These are phyloP conservation scores for Lasiodiplodia sp. DNA, from an alignment of 2,329 filamentous ascomycete genomes.

Conservation along the genomic window DNA sequence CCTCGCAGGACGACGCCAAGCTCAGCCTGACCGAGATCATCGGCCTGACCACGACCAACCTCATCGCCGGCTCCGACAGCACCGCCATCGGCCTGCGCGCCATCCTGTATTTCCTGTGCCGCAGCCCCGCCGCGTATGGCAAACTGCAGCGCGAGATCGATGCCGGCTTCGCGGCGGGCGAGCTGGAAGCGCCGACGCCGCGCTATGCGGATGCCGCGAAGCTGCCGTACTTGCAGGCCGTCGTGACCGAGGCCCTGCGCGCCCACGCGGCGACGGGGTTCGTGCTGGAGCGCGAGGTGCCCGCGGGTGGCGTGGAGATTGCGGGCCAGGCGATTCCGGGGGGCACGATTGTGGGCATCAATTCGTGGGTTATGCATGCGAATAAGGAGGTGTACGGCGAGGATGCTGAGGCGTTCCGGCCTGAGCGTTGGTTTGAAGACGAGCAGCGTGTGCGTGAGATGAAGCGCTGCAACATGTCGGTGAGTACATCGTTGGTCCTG, in stretches of 20 bases:
- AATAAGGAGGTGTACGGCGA: conserved; percentile 39
- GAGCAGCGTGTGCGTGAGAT: background rate
- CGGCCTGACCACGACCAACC: conserved; percentile 5
- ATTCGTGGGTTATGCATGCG: conserved; percentile 45
- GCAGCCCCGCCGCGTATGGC: conserved; percentile 29
- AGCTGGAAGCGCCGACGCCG: conserved; percentile 32
- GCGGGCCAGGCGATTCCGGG: background rate
- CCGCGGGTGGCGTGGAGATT: background rate
- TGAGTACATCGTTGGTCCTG: background rate
- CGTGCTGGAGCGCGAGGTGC: conserved; percentile 15
- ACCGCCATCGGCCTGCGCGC: conserved; percentile 31
- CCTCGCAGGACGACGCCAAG: background rate
- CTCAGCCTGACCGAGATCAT: conserved; percentile 10
- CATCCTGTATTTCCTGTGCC: conserved; percentile 30
- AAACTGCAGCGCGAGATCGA: conserved; percentile 32
- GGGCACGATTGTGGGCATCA: conserved; percentile 37
- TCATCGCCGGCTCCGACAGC: conserved; percentile 32
- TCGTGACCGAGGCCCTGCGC: conserved; percentile 33
- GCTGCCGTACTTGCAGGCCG: conserved; percentile 36
- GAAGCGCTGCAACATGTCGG: conserved; percentile 13
- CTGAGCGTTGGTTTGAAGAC: conserved; percentile 43
- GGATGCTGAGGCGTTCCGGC: conserved; percentile 43
- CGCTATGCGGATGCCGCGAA: conserved; percentile 33
- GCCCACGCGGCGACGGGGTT: conserved; percentile 10
- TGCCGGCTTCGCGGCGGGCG: background rate